phyloP scores from a whole-genome alignment of 208 protist genomes.

The Porcisia hertigi region DNA sequence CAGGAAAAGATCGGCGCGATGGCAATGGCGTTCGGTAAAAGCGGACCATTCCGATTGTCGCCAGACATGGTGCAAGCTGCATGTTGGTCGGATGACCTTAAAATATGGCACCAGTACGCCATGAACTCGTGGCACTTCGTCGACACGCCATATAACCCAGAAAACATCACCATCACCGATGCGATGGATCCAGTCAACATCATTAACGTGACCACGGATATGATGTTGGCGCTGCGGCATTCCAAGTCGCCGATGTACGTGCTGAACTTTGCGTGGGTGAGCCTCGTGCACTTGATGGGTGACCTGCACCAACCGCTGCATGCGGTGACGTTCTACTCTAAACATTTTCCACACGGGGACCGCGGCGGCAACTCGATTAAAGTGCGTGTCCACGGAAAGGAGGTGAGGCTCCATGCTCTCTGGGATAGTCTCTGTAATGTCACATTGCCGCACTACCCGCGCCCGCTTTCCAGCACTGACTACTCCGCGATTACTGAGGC shows the following conservation, averaged over 20 bases:
- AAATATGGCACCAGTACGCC: slow-evolving; percentile 49
- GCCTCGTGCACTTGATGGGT: slow-evolving; percentile 82
- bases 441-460: slow-evolving; percentile 17
- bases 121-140: slow-evolving; percentile 85
- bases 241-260: slow-evolving; percentile 43
- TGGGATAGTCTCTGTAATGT: slow-evolving; percentile 82
- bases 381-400: slow-evolving; percentile 33
- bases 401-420: slow-evolving; percentile 66
- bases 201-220: slow-evolving; percentile 18
- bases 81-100: slow-evolving; percentile 88
- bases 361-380: slow-evolving; percentile 65
- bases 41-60: slow-evolving; percentile 62
- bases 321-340: slow-evolving; percentile 41
- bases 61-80: slow-evolving; percentile 69
- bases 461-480: slow-evolving; percentile 53
- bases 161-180: slow-evolving; percentile 40
- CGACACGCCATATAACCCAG: slow-evolving; percentile 61
- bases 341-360: slow-evolving; percentile 61
- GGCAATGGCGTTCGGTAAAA: slow-evolving; percentile 33
- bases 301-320: slow-evolving; percentile 90
- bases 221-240: slow-evolving; percentile 17
- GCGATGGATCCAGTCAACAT: slow-evolving; percentile 20
- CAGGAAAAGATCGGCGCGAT: slow-evolving; percentile 36
- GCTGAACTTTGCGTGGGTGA: slow-evolving; percentile 65
- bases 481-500: slow-evolving; percentile 34